Base-by-base conservation (phyloP, 805 yeast genomes). In the Lachancea sp. region DNA sequence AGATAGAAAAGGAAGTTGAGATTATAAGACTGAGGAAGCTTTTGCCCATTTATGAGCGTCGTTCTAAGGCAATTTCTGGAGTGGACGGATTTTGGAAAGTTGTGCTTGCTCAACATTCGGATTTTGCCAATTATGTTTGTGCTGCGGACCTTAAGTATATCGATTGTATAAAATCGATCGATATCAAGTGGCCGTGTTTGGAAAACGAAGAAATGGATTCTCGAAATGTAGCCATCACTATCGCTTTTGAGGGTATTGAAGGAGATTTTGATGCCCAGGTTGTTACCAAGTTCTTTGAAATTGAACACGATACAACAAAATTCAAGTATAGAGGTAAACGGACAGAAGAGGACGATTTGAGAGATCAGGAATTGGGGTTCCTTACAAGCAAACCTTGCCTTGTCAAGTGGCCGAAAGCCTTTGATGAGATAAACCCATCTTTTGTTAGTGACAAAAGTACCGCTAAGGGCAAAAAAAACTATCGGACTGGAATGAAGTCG, bases 61-160 rank as follows among this genome's bases (percentile, higher is more conserved):
- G 97, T 53, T 71, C 85, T 19, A 68, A 56, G 6, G 65, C 74
- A n/a, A 69, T 81, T 13, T 45, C 54, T 3, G 60, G 70, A 3
- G 75, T 89, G 36, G 88, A 90, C 1, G 77, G 77, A 51, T 89
- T 91, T 63, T 91, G 98, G 98, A 82, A 85, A 56, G 76, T 83
- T 43, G 95, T 85, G 0, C 65, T 91, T 10, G 88, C 90, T 2
- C 87, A 85, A 58, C 84, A 84, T 56, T 83, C 85, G 42, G 96
- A 86, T 52, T 85, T 91, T 59, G 82, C 85, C 13, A 95, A 89
- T 50, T 87, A 77, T 60, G 69, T 90, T 16, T 73, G 79, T 26
- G 78, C 82, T 1, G 85, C 83, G 32, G 97, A 90, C 63, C 78
- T 81, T 66, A 81, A 81, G 60, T 83, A 76, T 54, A 61, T 89